Conservation (phyloP, 164 flowering plant species). For the Tetracentron sinense region DNA sequence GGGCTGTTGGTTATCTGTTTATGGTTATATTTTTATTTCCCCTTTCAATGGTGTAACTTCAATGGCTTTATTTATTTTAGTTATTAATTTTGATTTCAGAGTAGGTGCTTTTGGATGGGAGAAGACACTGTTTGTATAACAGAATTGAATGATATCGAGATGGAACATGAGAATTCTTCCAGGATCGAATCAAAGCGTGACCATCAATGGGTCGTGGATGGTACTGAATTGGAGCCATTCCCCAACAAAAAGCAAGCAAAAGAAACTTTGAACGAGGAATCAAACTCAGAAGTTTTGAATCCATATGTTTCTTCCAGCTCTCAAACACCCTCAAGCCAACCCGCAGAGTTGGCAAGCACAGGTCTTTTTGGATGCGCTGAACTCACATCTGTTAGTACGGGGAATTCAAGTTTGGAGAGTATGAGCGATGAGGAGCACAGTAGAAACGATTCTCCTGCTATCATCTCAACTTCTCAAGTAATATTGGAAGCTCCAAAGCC, state of each 20-base stretch:
- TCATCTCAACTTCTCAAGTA: slow-evolving; percentile 31
- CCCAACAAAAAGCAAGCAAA: slow-evolving; percentile 6
- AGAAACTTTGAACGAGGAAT: too few species aligned
- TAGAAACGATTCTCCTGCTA: slow-evolving; percentile 16
- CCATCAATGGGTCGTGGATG: slow-evolving; percentile 20
- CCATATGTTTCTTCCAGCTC: slow-evolving; percentile 35
- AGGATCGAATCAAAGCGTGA: slow-evolving; percentile 37
- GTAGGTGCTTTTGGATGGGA: slow-evolving; percentile 23
- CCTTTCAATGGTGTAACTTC: too few species aligned
- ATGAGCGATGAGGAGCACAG: slow-evolving; percentile 30
- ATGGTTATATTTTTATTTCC: too few species aligned
- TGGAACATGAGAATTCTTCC: too few species aligned
- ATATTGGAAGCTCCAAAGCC: slow-evolving; percentile 54
- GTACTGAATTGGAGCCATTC: slow-evolving; percentile 1
- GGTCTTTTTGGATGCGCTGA: slow-evolving; percentile 21
- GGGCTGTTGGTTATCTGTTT: too few species aligned
- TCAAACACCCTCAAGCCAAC: slow-evolving; percentile 32
- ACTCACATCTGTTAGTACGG: slow-evolving; percentile 27
- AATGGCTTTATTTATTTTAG: too few species aligned
- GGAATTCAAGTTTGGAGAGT: slow-evolving; percentile 30
- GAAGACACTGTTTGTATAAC: slow-evolving; percentile 32
- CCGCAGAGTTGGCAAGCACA: slow-evolving; percentile 17
- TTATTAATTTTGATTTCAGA: neutral
- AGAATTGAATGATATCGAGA: too few species aligned
- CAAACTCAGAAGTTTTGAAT: slow-evolving; percentile 53